Evolutionary conservation across 1,284 basidiomycete genomes (phyloP), one percentile per base, ranked within the genome.

Genomic region (Coriolopsis trogii): DNA sequence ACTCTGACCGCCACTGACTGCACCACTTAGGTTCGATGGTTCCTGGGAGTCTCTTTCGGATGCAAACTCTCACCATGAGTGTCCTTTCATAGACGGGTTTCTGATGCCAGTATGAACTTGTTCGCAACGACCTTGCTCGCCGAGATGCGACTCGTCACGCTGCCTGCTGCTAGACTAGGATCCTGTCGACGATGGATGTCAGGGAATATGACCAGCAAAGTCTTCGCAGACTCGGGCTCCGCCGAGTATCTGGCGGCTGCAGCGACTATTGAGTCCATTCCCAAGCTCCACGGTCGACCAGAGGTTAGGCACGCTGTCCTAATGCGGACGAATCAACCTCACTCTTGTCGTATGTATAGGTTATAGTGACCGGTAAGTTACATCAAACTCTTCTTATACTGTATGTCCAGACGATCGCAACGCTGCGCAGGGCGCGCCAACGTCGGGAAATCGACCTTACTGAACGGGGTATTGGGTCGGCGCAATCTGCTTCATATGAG

Each of bases 401-500:
- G 24, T 4, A 13, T 6, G 24, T 24, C 20, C 24, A 18, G 2
- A n/a, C n/a, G n/a, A n/a, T n/a, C n/a, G n/a, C n/a, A n/a, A n/a
- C n/a, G n/a, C n/a, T n/a, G n/a, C n/a, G n/a, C 38, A 77, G 75
- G 75, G 7, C 70, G 74, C 25, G 74, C 88, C 5, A 91, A 91
- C 63, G 82, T 77, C 16, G 88, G 89, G 21, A 91, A 91, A 65
- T 89, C 87, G 0, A 79, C 84, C 1, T 67, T 91, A 21, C 74
- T 90, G 18, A 91, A 90, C 60, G 79, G 83, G 8, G 77, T 90
- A 2, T 62, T 89, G 5, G 81, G 80, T 1, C 71, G 85, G 37
- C 82, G 67, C 38, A 70, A 74, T 44, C 68, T 91, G 20, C 67
- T 87, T 13, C 74, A 77, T 29, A 84, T 80, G 0, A 88, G 87